Base-by-base conservation (phyloP, 129 eudicot genomes). In the Gnaphalium uliginosum region DNA sequence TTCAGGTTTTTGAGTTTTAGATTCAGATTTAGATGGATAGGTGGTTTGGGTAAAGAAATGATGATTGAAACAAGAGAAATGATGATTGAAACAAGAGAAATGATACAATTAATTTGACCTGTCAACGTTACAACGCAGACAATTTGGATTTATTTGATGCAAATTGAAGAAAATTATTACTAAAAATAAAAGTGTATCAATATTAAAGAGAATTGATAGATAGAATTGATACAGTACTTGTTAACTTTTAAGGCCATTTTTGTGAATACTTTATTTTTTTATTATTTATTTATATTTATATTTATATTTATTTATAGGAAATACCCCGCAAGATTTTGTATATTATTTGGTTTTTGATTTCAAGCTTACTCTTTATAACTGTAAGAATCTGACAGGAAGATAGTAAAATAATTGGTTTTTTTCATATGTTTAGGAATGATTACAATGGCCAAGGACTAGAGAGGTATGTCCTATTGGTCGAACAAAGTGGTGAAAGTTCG, bases 121-220 rank as follows among this genome's bases (percentile, higher is more conserved):
- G 74, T 67, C 66, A n/a, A 76, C 15, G 19, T 26, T 32, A 65
- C 80, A 76, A 30, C 67, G 80, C 80, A 66, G 80, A 48, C 80
- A 32, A 22, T 33, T 76, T 76, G 74, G 59, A 66, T 37, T 53
- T 25, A n/a, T 76, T 37, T 29, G 37, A 8, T 30, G 37, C 37
- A 17, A 63, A 17, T 32, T 15, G n/a, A n/a, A 17, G 14, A 5
- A 63, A 63, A 63, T 14, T 63, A 63, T 27, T 15, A 27, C 3
- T 22, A 10, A 25, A 2, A 26, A 56, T n/a, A n/a, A 53, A 14
- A 53, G 22, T n/a, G 14, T 8, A 8, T 19, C 3, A 54, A 54
- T 54, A 15, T 18, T 4, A 51, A 15, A 48, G n/a, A 4, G n/a
- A 0, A 0, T 4, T 7, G 58, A 51, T 51, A 53, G 19, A 53